Evolutionary conservation across 179 eudicot genomes (phyloP).

Genomic region (Silene vulgaris): DNA sequence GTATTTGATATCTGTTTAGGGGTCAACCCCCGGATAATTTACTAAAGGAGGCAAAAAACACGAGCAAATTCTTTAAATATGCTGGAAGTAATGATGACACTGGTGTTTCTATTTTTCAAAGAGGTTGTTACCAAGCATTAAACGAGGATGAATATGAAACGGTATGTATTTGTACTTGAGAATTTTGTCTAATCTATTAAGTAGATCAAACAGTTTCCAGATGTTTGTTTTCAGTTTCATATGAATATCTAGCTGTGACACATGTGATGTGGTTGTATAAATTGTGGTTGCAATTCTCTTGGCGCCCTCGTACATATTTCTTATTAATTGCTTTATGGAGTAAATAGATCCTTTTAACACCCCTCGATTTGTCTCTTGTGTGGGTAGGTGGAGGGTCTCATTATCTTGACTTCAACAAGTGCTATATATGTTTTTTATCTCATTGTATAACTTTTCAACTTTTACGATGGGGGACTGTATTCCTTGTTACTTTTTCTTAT

Average conservation of each 20-base stretch:
- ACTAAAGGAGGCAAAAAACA: slow-evolving; percentile 72
- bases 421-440: neutral
- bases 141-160: slow-evolving; percentile 84
- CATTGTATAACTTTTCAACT: neutral
- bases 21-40: slow-evolving; percentile 96
- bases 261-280: neutral
- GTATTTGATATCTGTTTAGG: slow-evolving; percentile 42
- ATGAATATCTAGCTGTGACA: neutral
- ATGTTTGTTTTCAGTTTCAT: neutral
- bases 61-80: slow-evolving; percentile 87
- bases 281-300: neutral
- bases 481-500: neutral
- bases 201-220: neutral
- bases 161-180: slow-evolving; percentile 48
- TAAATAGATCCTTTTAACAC: too few relatives aligned
- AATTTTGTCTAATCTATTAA: slow-evolving; percentile 13
- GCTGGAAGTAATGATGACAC: slow-evolving; percentile 55
- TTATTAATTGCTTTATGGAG: too few relatives aligned
- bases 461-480: neutral
- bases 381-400: neutral
- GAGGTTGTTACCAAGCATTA: slow-evolving; percentile 62
- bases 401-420: neutral
- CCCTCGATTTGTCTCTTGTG: too few relatives aligned
- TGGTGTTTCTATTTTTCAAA: slow-evolving; percentile 33
- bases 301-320: too few relatives aligned